Percentiles rank a stretch among this genome's conserved stretches.
Evolutionary conservation across 768 basidiomycete species (phyloP).

Genomic region (Pisolithus microcarpus): DNA sequence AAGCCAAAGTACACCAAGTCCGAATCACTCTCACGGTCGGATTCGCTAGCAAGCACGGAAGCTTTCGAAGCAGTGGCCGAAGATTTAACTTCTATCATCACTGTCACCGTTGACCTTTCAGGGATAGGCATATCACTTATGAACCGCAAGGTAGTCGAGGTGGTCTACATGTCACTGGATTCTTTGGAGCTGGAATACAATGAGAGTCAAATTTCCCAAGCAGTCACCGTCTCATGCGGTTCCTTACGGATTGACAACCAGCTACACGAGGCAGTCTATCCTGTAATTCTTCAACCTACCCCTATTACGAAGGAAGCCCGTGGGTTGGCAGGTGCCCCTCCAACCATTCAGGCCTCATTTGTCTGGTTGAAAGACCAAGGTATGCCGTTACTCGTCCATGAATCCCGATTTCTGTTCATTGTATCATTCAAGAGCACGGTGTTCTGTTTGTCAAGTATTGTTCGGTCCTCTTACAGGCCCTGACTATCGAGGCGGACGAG

Average conservation of each 20-base stretch:
- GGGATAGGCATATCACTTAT: constrained; percentile 91
- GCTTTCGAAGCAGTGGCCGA: constrained; percentile 82
- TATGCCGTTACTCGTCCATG: constrained; percentile 18
- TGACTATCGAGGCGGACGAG: constrained; percentile 96
- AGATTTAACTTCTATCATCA: constrained; percentile 59
- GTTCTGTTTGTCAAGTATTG: constrained; percentile 98
- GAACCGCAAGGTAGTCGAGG: constrained; percentile 81
- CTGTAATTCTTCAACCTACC: constrained; percentile 91
- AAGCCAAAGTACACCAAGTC: constrained; percentile 58
- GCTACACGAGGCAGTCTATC: constrained; percentile 90
- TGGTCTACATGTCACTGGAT: constrained; percentile 79
- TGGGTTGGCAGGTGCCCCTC: constrained; percentile 66
- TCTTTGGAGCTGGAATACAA: constrained; percentile 79
- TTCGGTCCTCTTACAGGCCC: constrained; percentile 84
- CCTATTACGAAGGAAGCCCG: constrained; percentile 72
- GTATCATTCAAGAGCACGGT: constrained; percentile 67
- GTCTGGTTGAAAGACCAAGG: constrained; percentile 93
- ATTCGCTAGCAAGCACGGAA: constrained; percentile 62
- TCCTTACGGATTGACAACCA: constrained; percentile 95
- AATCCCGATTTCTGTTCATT: neutral
- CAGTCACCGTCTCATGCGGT: constrained; percentile 75
- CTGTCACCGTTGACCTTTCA: constrained; percentile 68
- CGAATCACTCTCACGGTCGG: constrained; percentile 47
- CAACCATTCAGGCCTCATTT: constrained; percentile 82
- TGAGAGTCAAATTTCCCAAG: constrained; percentile 70